Evolutionary conservation across 441 rosid species (phyloP), one percentile per base, ranked within the genome.

Genomic region (Erodium moschatum): DNA sequence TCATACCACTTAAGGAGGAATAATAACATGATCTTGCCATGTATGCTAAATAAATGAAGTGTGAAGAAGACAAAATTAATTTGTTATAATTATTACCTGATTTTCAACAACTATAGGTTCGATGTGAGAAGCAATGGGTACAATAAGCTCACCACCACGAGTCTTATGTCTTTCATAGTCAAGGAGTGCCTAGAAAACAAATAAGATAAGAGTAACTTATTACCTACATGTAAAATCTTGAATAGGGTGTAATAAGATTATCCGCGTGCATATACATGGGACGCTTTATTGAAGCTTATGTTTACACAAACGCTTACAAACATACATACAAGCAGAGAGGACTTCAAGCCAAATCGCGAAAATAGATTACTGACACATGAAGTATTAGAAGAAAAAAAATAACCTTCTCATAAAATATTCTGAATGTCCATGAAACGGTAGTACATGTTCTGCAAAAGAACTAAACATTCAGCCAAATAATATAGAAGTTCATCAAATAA

Each of bases 351-450:
- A 60, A 60, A 20, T 21, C 33, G 4, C 29, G 21, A 3, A 15
- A 60, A 60, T 21, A 20, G 8, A 60, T 21, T 58, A 60, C n/a
- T 11, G 31, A 60, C 10, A 21, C 31, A 60, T 60, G 64, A 60
- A 20, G 31, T 12, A 20, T 20, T 60, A 60, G 64, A 60, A 60
- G 20, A 5, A 63, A 27, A 33, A 62, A 76, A 50, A 73, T 77
- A 66, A 85, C 90, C 90, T 88, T 88, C 79, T 88, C 89, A 69
- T 88, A 88, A 67, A 88, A 88, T 73, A 87, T 88, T 33, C 90
- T 83, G 72, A 88, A 88, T 64, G 89, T 88, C 93, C 93, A 88
- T 62, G 93, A 88, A 46, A 88, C 93, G 7, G 89, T 88, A 27
- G 93, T 88, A 75, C 93, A 88, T 68, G 90, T 88, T 81, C 90